Base-by-base conservation (phyloP, 1,284 basidiomycete genomes). In the Sanghuangporus weigelae region DNA sequence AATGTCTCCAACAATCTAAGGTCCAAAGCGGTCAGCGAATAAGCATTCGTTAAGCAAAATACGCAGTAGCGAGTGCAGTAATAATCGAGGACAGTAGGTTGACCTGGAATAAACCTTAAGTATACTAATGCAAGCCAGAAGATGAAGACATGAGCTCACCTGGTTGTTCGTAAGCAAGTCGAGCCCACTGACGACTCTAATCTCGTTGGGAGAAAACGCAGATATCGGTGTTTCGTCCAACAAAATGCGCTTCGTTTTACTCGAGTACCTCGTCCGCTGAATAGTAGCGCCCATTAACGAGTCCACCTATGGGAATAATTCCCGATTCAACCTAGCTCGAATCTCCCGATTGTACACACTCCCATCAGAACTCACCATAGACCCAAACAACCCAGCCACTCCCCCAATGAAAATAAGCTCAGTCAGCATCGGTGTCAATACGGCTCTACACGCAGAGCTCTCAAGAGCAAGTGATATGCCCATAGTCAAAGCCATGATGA, bases 281-380 rank as follows among this genome's bases (percentile, higher is more conserved):
- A 96, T 73, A 0, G 92, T 94, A 0, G 95, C 95, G 1, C 96
- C 96, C 11, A 97, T 79, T 2, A 97, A 54, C 0, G 92, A 95
- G 72, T 97, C 95, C 59, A 93, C 72, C 88, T 92, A 2, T 6
- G 6, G 62, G 31, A 12, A 26, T 8, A 26, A 19, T 26, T 26
- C 26, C 21, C 8, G 38, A 38, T 54, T 36, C 35, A 31, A 6
- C 8, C 31, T 14, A 54, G 49, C 21, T 51, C 49, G 23, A 11
- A 14, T 1, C 11, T 19, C 16, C 10, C 5, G 6, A 51, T 51
- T 2, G 31, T 7, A 54, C 38, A 16, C 19, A 16, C 10, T 10
- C 16, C n/a, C 5, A 38, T 19, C 7, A n/a, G 16, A 53, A 63
- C 62, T 67, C 68, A 93, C 89, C 76, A 92, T 71, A 57, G 91